Conservation (phyloP, 257 asterid species). For the Agastache rugosa region DNA sequence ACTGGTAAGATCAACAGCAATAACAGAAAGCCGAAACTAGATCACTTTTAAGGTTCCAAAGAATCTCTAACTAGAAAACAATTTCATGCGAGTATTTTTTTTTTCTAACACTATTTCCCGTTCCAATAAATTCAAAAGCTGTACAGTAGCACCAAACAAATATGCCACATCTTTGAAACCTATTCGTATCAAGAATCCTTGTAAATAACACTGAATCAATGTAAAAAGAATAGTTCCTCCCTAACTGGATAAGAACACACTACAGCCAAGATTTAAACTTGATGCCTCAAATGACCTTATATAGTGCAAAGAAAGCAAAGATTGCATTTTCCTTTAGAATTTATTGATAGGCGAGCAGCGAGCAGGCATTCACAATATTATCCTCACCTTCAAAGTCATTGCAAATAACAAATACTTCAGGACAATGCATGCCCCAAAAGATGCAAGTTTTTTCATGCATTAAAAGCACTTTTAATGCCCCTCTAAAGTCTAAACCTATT, state of each 20-base stretch:
- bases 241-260: conserved; percentile 14
- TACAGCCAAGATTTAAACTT: neutral
- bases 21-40: neutral
- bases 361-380: neutral
- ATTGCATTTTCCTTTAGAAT: neutral
- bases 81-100: neutral
- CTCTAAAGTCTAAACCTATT: neutral
- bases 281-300: neutral
- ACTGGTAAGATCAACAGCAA: neutral
- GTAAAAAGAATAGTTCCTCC: neutral
- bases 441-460: conserved; percentile 3
- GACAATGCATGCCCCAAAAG: conserved; percentile 10
- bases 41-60: neutral
- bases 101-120: neutral
- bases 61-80: neutral
- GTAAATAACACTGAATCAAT: neutral
- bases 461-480: neutral
- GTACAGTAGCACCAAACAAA: neutral
- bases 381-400: neutral
- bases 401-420: neutral
- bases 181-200: neutral
- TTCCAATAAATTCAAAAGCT: neutral
- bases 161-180: neutral
- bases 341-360: neutral
- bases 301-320: neutral